Conservation (phyloP, 2,329 filamentous ascomycete species). For the Monosporascus sp. region DNA sequence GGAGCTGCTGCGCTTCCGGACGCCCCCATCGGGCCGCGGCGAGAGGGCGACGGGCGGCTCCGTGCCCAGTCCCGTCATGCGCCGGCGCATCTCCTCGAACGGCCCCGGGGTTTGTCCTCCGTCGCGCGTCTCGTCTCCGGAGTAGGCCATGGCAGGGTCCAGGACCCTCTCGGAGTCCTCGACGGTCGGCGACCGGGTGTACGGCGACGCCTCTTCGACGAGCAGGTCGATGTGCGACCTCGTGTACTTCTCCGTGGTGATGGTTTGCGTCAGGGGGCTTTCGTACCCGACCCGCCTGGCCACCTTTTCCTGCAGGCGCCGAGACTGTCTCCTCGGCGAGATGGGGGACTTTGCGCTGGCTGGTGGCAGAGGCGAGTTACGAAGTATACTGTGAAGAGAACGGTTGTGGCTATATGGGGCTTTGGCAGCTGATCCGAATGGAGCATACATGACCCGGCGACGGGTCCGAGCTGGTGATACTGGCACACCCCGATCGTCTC, state of each 20-base stretch:
- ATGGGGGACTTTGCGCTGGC: conserved; percentile 42
- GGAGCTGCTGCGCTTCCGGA: conserved; percentile 45
- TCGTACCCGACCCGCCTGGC: conserved; percentile 56
- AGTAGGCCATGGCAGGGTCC: conserved; percentile 46
- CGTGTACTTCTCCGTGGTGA: conserved; percentile 56
- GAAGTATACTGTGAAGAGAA: conserved; percentile 57
- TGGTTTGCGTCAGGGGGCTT: conserved; percentile 57
- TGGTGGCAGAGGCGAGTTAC: conserved; percentile 59
- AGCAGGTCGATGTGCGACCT: conserved; percentile 60
- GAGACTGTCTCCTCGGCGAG: conserved; percentile 49
- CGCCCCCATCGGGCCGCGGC: conserved; percentile 30
- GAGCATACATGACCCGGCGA: conserved; percentile 30
- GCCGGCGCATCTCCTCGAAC: conserved; percentile 57
- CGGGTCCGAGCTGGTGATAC: conserved; percentile 32
- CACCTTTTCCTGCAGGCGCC: conserved; percentile 48
- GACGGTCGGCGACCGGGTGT: conserved; percentile 31
- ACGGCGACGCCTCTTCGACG: conserved; percentile 49
- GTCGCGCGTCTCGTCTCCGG: conserved; percentile 49
- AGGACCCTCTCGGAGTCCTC: conserved; percentile 37
- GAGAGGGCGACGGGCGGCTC: conserved; percentile 35
- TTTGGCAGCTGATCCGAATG: conserved; percentile 20
- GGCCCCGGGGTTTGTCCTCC: conserved; percentile 58
- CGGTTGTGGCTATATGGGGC: conserved; percentile 55
- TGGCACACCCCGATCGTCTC: conserved; percentile 15
- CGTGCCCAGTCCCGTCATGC: conserved; percentile 44